These are phyloP conservation scores for Colletotrichum eleusines DNA, from an alignment of 2,329 filamentous ascomycete species.

Conservation along the genomic window DNA sequence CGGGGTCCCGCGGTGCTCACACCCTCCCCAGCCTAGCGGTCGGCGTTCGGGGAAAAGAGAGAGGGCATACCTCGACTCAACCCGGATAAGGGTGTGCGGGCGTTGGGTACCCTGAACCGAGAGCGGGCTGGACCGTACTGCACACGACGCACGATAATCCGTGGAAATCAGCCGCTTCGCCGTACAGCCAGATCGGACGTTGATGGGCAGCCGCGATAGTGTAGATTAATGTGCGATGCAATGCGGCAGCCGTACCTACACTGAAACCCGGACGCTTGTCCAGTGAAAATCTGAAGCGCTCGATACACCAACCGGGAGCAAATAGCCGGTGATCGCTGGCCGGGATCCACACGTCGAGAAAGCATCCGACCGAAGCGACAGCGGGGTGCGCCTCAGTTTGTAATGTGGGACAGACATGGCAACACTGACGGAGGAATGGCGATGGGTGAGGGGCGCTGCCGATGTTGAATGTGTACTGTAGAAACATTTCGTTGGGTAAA, in stretches of 20 bases:
- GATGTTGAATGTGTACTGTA: conserved; percentile 8
- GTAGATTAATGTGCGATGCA: conserved; percentile 8
- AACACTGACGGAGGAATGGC: background rate
- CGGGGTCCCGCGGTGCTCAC: conserved; percentile 1
- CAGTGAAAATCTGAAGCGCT: background rate
- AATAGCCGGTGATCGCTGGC: background rate
- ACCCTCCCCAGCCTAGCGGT: background rate
- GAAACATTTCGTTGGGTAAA: background rate
- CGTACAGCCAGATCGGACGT: background rate
- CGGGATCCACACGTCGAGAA: background rate
- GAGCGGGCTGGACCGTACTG: conserved; percentile 22
- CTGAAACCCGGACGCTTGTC: background rate
- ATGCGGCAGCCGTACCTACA: background rate
- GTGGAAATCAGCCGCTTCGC: conserved; percentile 22
- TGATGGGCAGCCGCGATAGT: conserved; percentile 9
- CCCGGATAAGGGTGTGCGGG: conserved; percentile 11
- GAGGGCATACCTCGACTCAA: background rate
- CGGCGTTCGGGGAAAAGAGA: conserved; percentile 18
- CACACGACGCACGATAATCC: background rate
- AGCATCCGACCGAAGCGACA: background rate
- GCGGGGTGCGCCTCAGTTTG: background rate
- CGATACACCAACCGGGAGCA: background rate
- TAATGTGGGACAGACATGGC: background rate
- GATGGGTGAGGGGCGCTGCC: background rate
- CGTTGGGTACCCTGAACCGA: conserved; percentile 10